Conservation (phyloP, 768 basidiomycete species). For the Lentinula raphanica region DNA sequence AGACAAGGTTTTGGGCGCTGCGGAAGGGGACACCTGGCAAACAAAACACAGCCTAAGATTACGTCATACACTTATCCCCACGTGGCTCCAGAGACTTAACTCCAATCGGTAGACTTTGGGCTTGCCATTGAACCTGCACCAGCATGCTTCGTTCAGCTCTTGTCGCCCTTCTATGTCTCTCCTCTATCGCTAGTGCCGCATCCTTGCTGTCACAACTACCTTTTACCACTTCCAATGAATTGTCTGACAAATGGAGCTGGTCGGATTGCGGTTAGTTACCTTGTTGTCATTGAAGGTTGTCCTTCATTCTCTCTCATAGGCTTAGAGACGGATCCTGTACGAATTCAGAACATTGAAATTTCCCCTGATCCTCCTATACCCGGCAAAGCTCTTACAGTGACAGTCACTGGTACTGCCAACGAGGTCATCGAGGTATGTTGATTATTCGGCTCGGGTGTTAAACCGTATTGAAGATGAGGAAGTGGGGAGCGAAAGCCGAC, state of each 20-base stretch:
- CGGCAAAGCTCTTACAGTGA: constrained; percentile 85
- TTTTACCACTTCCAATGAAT: constrained; percentile 21
- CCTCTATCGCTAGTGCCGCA: constrained; percentile 12
- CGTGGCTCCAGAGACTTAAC: neutral
- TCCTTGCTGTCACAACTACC: constrained; percentile 20
- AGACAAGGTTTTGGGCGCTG: neutral
- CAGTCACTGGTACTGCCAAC: constrained; percentile 55
- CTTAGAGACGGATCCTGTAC: constrained; percentile 36
- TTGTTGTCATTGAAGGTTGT: neutral
- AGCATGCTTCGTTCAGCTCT: constrained; percentile 22
- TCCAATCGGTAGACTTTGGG: constrained; percentile 15
- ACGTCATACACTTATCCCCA: neutral
- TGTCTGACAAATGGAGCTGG: constrained; percentile 58
- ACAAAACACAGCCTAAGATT: constrained; percentile 3
- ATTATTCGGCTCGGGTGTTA: constrained; percentile 7
- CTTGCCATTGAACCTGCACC: constrained; percentile 1
- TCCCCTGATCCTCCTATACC: constrained; percentile 87
- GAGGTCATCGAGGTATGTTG: constrained; percentile 66
- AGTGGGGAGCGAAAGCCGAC: constrained; percentile 91
- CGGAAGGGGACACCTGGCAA: neutral
- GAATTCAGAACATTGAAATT: constrained; percentile 67
- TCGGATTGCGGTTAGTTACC: constrained; percentile 65
- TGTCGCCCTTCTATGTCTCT: constrained; percentile 14
- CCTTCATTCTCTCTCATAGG: constrained; percentile 33
- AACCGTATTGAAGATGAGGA: neutral